Conservation (phyloP, 306 rosid genomes). For the Leucaena leucocephala region DNA sequence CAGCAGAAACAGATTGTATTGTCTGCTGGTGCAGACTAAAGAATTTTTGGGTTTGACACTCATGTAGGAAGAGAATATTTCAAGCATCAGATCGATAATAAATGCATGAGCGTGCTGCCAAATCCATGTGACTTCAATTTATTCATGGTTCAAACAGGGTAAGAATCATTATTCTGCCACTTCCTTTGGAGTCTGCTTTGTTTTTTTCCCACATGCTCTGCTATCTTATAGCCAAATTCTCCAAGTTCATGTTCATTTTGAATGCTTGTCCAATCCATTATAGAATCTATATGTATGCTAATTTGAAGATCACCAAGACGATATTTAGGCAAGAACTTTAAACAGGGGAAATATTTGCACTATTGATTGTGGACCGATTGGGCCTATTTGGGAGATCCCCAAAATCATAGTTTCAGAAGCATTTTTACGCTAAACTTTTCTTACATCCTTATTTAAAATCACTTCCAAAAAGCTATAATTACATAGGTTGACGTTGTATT, state of each 20-base stretch:
- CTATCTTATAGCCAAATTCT: constrained; percentile 5
- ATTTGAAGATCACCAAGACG: constrained; percentile 23
- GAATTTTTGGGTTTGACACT: constrained; percentile 76
- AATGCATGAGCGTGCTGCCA: constrained; percentile 97
- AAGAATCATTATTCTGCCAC: constrained; percentile 22
- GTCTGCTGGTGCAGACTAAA: constrained; percentile 92
- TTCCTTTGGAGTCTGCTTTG: constrained; percentile 21
- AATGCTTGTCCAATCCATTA: constrained; percentile 1
- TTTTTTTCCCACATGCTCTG: constrained; percentile 3
- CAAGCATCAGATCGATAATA: constrained; percentile 89
- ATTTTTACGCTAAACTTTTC: too few relatives aligned
- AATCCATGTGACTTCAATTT: constrained; percentile 91
- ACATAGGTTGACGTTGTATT: background rate
- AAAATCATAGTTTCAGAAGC: too few relatives aligned
- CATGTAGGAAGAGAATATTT: constrained; percentile 69
- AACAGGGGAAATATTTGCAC: constrained; percentile 28
- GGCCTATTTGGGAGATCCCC: too few relatives aligned
- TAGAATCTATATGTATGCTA: background rate
- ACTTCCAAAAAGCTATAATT: background rate
- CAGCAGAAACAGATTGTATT: constrained; percentile 79
- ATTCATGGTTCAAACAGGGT: constrained; percentile 98
- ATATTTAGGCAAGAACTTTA: constrained; percentile 10
- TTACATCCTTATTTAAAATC: too few relatives aligned
- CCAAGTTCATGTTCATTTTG: constrained; percentile 1
- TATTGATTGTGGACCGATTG: background rate